Conservation (phyloP, 441 rosid genomes). For the Euphorbia celastroides region DNA sequence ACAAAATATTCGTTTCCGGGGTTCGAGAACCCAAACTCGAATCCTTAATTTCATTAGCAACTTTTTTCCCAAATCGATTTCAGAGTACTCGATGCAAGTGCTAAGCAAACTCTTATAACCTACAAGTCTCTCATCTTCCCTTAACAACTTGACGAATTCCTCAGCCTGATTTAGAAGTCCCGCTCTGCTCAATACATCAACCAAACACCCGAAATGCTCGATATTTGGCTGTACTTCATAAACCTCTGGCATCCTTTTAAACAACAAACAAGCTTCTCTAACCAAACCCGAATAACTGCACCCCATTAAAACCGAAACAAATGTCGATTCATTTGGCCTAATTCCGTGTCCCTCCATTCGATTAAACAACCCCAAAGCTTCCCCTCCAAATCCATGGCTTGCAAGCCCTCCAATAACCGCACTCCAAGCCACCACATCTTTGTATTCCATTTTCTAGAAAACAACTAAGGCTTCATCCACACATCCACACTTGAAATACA, state of each 20-base stretch:
- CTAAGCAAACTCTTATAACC: conserved; percentile 26
- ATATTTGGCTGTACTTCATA: conserved; percentile 18
- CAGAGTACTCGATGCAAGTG: conserved; percentile 26
- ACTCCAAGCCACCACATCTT: conserved; percentile 28
- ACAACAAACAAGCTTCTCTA: conserved; percentile 24
- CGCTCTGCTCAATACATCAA: conserved; percentile 26
- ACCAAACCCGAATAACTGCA: conserved; percentile 32
- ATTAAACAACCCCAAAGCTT: conserved; percentile 24
- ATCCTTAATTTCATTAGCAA: conserved; percentile 16
- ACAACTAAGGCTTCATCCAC: conserved; percentile 28
- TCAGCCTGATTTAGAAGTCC: conserved; percentile 26
- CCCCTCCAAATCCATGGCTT: conserved; percentile 23
- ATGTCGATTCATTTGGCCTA: conserved; percentile 26
- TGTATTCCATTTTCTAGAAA: conserved; percentile 28
- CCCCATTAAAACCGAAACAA: conserved; percentile 24
- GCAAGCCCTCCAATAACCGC: conserved; percentile 34
- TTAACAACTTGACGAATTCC: conserved; percentile 21
- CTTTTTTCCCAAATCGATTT: conserved; percentile 21
- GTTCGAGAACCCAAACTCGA: conserved; percentile 11
- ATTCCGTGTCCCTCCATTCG: conserved; percentile 25
- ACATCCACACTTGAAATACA: conserved; percentile 33
- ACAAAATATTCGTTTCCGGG: conserved; percentile 16
- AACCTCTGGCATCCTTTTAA: conserved; percentile 19
- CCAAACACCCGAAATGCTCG: conserved; percentile 27
- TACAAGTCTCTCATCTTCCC: conserved; percentile 8